A percentile compares a stretch with the other conserved stretches of the same genome.
These are phyloP conservation scores for Agastache rugosa DNA, from an alignment of 257 asterid species.

Conservation along the genomic window DNA sequence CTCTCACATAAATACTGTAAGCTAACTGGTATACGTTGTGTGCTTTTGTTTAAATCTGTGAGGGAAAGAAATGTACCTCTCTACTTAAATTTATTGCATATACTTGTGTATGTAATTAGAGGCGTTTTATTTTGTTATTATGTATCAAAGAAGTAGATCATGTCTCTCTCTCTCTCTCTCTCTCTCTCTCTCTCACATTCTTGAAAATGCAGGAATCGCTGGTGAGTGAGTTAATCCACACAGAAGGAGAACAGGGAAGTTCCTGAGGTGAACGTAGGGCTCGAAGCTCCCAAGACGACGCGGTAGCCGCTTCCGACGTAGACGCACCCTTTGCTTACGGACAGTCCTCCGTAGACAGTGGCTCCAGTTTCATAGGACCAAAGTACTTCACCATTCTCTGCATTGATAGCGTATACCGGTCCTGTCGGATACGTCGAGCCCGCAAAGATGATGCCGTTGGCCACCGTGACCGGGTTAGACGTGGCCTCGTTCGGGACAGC, in stretches of 20 bases:
- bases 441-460: slow-evolving; percentile 55
- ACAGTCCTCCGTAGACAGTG: neutral
- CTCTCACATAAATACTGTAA: slow-evolving; percentile 22
- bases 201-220: neutral
- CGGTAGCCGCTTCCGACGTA: too few relatives aligned
- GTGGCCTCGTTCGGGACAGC: slow-evolving; percentile 47
- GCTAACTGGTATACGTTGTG: slow-evolving; percentile 29
- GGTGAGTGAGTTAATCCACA: neutral
- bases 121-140: too few relatives aligned
- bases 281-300: too few relatives aligned
- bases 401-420: slow-evolving; percentile 50
- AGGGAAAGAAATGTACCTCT: neutral
- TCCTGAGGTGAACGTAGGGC: slow-evolving; percentile 30
- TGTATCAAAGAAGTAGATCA: too few relatives aligned
- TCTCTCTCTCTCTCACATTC: too few relatives aligned
- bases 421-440: slow-evolving; percentile 53
- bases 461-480: slow-evolving; percentile 46
- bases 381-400: slow-evolving; percentile 42
- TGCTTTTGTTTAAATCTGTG: slow-evolving; percentile 9
- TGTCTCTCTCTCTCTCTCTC: too few relatives aligned
- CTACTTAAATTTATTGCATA: neutral
- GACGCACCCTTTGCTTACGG: too few relatives aligned
- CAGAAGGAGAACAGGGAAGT: slow-evolving; percentile 58
- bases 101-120: neutral
- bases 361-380: slow-evolving; percentile 35